A percentile compares a stretch with the other conserved stretches of the same genome.
phyloP scores from a whole-genome alignment of 139 green algal species.

The Ostreobium quekettii region DNA sequence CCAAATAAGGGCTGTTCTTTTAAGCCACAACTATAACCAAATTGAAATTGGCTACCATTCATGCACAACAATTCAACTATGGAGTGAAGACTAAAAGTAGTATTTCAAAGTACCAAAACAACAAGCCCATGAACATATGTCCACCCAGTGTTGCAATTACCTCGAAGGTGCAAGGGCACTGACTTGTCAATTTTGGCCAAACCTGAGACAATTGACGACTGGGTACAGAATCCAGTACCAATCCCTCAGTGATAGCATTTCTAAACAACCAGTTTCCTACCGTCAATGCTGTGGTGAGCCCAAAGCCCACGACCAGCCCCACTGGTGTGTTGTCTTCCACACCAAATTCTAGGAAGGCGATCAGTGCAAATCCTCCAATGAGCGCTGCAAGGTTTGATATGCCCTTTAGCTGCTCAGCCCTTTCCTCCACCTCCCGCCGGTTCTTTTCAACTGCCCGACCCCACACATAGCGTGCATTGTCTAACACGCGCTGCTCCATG shows the following conservation, averaged over 20 bases:
- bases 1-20: too few relatives aligned
- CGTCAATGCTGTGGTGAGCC: constrained; percentile 22
- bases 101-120: constrained; percentile 4
- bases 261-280: constrained; percentile 12
- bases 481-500: constrained; percentile 19
- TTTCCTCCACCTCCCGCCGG: constrained; percentile 59
- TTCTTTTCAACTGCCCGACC: constrained; percentile 22
- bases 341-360: constrained; percentile 52
- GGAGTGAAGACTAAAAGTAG: too few relatives aligned
- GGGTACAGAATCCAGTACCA: too few relatives aligned
- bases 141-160: not conserved
- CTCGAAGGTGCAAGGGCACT: not conserved
- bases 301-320: constrained; percentile 20
- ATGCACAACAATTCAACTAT: too few relatives aligned
- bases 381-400: constrained; percentile 56
- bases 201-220: not conserved
- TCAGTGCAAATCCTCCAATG: constrained; percentile 65
- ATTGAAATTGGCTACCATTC: too few relatives aligned
- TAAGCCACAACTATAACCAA: too few relatives aligned
- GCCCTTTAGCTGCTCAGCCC: constrained; percentile 65
- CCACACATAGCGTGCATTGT: constrained; percentile 23
- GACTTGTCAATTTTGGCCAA: not conserved
- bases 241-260: too few relatives aligned
- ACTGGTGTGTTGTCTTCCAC: constrained; percentile 23
- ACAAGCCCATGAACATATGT: not conserved